Percentiles rank a stretch among this genome's conserved stretches.
phyloP scores from a whole-genome alignment of 140 eudicot genomes.

The Erigeron philadelphicus region DNA sequence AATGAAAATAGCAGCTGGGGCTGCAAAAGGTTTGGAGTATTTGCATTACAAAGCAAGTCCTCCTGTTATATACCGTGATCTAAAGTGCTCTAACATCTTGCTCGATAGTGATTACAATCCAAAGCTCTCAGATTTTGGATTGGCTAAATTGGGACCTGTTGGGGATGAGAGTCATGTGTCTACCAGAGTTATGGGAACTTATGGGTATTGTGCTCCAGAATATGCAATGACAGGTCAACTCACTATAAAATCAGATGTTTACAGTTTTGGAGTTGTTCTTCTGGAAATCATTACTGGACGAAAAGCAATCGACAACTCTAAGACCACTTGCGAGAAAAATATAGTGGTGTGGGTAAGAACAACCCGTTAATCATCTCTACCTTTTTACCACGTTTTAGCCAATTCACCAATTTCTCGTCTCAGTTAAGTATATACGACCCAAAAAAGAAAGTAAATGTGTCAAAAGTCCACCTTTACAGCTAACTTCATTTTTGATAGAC shows the following conservation, averaged over 20 bases:
- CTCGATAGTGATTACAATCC: conserved; percentile 4
- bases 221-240: conserved; percentile 8
- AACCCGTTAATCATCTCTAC: background rate
- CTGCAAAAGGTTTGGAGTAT: conserved; percentile 11
- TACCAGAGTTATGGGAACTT: conserved; percentile 8
- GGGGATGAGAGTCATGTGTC: background rate
- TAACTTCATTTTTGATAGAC: too few species aligned
- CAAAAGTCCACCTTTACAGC: too few species aligned
- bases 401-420: too few species aligned
- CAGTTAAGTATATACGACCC: too few species aligned
- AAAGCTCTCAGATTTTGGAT: conserved; percentile 5
- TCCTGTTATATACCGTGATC: conserved; percentile 5
- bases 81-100: conserved; percentile 3
- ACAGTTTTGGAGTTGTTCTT: conserved; percentile 13
- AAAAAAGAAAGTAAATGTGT: too few species aligned
- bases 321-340: conserved; percentile 51
- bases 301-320: conserved; percentile 55
- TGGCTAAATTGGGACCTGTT: conserved; percentile 9
- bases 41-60: background rate
- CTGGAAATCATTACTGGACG: conserved; percentile 2
- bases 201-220: conserved; percentile 12
- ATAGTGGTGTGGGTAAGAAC: conserved; percentile 50
- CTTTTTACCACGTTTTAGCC: too few species aligned
- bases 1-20: conserved; percentile 10
- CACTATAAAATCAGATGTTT: conserved; percentile 1